Conservation (phyloP, 2,329 filamentous ascomycete species). For the Cercospora citrullina region DNA sequence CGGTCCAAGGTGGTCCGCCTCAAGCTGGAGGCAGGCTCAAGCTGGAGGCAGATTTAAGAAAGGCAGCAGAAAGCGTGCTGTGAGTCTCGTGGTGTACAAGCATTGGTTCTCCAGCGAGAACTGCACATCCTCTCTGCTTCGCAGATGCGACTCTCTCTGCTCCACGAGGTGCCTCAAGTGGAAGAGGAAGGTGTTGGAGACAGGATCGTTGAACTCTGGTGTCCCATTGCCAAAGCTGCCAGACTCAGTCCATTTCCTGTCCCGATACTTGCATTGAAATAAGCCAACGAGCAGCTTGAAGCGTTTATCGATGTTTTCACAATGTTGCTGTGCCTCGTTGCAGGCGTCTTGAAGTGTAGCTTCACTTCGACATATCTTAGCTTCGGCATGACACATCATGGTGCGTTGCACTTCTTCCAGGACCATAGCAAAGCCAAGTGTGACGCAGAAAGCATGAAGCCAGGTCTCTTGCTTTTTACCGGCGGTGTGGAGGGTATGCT, state of each 20-base stretch:
- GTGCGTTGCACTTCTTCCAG: conserved; percentile 52
- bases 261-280: conserved; percentile 52
- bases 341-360: conserved; percentile 14
- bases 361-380: conserved; percentile 38
- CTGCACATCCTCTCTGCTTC: conserved; percentile 40
- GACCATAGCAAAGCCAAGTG: conserved; percentile 51
- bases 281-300: conserved; percentile 49
- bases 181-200: conserved; percentile 41
- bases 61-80: conserved; percentile 47
- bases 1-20: background rate
- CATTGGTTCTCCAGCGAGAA: conserved; percentile 43
- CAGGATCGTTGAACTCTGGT: conserved; percentile 40
- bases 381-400: conserved; percentile 46
- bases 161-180: conserved; percentile 43
- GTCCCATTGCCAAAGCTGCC: conserved; percentile 44
- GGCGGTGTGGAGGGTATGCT: conserved; percentile 48
- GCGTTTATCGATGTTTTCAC: conserved; percentile 47
- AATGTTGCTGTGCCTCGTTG: conserved; percentile 41
- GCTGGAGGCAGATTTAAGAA: conserved; percentile 32
- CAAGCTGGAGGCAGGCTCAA: conserved; percentile 23
- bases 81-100: conserved; percentile 46
- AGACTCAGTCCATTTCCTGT: conserved; percentile 40
- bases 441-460: conserved; percentile 49
- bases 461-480: conserved; percentile 47
- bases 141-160: conserved; percentile 45